Base-by-base conservation (phyloP, 805 yeast species). In the Tetrapisispora phaffii region DNA sequence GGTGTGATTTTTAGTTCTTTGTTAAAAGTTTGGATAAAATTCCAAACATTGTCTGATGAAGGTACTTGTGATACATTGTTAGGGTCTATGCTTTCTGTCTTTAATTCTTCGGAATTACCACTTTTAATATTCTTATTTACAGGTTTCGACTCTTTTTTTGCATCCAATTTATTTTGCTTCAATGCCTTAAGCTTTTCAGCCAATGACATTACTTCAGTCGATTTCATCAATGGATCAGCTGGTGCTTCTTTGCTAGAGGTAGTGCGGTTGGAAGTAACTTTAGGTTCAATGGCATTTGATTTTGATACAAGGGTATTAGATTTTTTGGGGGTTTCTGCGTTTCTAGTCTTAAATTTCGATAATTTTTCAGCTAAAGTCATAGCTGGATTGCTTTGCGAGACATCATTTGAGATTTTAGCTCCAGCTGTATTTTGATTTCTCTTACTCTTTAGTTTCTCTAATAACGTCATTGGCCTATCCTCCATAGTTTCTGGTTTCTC, bases 291-390 rank as follows among this genome's bases (percentile, higher is more conserved):
- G n/a, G n/a, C 13, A 28, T 10, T 28, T 12, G 10, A 28, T 28
- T n/a, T 28, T 28, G 13, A 28, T 6, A 20, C 6, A n/a, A 2
- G 7, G 8, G n/a, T 4, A 10, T 7, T 17, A 29, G 8, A 7
- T 5, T 19, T 28, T n/a, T 39, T 9, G 2, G 34, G 9, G 10
- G 19, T n/a, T 3, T 21, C 16, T 15, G 5, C 15, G 2, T 33
- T 34, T 10, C 16, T 20, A 23, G 24, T 12, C 16, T 34, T 41
- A 2, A 41, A 16, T n/a, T 15, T 6, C n/a, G 39, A 19, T 24
- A 41, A 34, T 21, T 41, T 41, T 10, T 34, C 34, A 7, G 39
- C 26, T n/a, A 41, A 20, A 22, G 38, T 41, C 8, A n/a, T 19
- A 9, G 31, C 20, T 4, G 3, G 4, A 31, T 17, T 26, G 2